A percentile compares a stretch with the other conserved stretches of the same genome.
Evolutionary conservation across 495 filamentous ascomycete species (phyloP).

Genomic region (Annulohypoxylon maeteangense): DNA sequence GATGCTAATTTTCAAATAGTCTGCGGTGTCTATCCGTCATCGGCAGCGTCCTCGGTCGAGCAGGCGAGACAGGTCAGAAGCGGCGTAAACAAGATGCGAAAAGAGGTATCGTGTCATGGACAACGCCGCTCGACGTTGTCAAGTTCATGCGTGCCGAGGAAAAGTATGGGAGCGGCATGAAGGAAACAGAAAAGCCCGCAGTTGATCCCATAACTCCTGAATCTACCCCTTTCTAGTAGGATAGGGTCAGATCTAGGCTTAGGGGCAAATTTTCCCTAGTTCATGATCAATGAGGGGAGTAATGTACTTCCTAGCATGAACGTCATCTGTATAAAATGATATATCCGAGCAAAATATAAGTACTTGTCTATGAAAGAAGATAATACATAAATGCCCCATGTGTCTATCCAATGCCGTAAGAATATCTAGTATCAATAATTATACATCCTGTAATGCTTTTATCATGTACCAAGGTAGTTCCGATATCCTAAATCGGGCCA

Average conservation of each 20-base stretch:
- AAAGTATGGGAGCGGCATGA: background rate
- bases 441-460: background rate
- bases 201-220: background rate
- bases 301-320: no score
- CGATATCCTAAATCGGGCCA: background rate
- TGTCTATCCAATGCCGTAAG: background rate
- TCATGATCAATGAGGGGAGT: no score
- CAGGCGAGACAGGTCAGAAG: slow-evolving; percentile 80
- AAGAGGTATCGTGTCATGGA: slow-evolving; percentile 68
- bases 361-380: slow-evolving; percentile 10
- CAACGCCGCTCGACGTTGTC: slow-evolving; percentile 54
- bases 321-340: background rate
- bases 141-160: slow-evolving; percentile 33
- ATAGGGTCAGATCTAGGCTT: no score
- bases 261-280: background rate
- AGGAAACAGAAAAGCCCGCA: background rate
- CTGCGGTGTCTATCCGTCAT: slow-evolving; percentile 83
- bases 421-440: background rate
- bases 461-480: no score
- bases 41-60: slow-evolving; percentile 83
- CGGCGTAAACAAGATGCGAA: slow-evolving; percentile 70
- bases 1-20: slow-evolving; percentile 60
- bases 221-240: no score
- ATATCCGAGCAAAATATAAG: slow-evolving; percentile 12
- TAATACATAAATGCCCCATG: background rate